phyloP scores from a whole-genome alignment of 805 yeast species.

The Torulaspora gathmanii region DNA sequence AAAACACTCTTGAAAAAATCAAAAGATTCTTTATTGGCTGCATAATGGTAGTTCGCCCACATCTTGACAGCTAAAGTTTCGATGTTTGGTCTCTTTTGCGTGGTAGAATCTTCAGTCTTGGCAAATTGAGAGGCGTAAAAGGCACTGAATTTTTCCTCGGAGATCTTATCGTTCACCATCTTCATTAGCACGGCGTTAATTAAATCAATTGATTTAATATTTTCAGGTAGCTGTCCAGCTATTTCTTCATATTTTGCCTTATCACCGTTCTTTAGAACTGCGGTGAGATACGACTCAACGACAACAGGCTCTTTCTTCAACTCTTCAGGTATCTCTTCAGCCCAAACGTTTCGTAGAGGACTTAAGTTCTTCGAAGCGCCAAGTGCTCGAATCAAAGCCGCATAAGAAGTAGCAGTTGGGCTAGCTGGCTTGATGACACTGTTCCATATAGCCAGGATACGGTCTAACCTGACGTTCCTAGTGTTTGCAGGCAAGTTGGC shows the following conservation, averaged over 20 bases:
- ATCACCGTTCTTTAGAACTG: conserved; percentile 11
- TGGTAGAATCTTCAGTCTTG: conserved; percentile 2
- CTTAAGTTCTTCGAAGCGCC: conserved; percentile 17
- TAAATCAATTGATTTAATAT: conserved; percentile 19
- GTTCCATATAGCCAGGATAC: conserved; percentile 35
- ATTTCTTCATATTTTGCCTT: conserved; percentile 12
- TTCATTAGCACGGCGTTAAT: conserved; percentile 23
- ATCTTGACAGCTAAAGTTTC: conserved; percentile 25
- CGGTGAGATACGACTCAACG: conserved; percentile 21
- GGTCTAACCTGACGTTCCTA: conserved; percentile 15
- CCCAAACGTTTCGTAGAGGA: conserved; percentile 25
- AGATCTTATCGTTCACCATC: conserved; percentile 13
- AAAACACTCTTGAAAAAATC: conserved; percentile 23
- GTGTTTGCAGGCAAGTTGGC: conserved; percentile 19
- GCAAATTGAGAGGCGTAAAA: conserved; percentile 17
- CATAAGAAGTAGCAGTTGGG: conserved; percentile 19
- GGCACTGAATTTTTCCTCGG: conserved; percentile 14
- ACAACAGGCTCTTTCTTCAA: conserved; percentile 19
- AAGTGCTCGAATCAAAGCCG: conserved; percentile 24
- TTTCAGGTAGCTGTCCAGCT: conserved; percentile 15
- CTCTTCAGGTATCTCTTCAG: conserved; percentile 23
- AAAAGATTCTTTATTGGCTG: conserved; percentile 14
- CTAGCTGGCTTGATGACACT: conserved; percentile 19
- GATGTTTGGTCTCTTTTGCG: conserved; percentile 15
- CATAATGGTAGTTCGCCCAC: conserved; percentile 20